Base-by-base conservation (phyloP, 2,329 filamentous ascomycete species). In the Diplodia sapinea region DNA sequence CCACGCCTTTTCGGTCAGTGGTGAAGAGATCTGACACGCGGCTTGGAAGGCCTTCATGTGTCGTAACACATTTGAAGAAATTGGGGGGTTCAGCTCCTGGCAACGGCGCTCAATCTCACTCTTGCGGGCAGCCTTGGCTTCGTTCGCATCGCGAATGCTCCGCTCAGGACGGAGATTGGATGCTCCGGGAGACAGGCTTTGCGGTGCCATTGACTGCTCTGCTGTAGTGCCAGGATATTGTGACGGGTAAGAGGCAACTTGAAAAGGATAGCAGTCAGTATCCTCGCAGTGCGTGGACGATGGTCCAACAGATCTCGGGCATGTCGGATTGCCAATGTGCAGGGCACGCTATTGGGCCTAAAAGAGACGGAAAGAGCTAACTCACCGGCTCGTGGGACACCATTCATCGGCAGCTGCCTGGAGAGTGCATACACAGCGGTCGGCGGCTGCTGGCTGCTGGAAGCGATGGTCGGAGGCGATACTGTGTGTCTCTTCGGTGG, bases 41-140 rank as follows among this genome's bases (percentile, higher is more conserved):
- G 89, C 90, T 74, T 90, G 87, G 76, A 93, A 94, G 1, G 90
- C 88, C 56, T 90, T 85, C 78, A 93, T 91, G 73, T 90, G 88
- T 66, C 85, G 84, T 68, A 94, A 81, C 51, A 91, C 82, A 70
- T 83, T 84, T 49, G 88, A 79, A 59, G 82, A 79, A 67, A 94
- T 80, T 1, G 91, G 89, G 31, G 91, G 91, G 38, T 88, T 78
- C 59, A 94, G 83, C 57, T 85, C 82, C 76, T 86, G 79, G 73
- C 89, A 91, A 33, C 90, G 86, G 63, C 85, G 85, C 76, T 93
- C 90, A 73, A 94, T 93, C 71, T 93, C 91, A 15, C 83, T 81
- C 74, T 86, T 87, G 69, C 90, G 85, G 68, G 82, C 83, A 66
- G 86, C 85, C 75, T 90, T 91, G 23, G 89, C 81, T 73, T 88